Percentiles rank a stretch among this genome's conserved stretches.
Conservation (phyloP, 176 grass and related monocot genomes). For the Carex littledalei region DNA sequence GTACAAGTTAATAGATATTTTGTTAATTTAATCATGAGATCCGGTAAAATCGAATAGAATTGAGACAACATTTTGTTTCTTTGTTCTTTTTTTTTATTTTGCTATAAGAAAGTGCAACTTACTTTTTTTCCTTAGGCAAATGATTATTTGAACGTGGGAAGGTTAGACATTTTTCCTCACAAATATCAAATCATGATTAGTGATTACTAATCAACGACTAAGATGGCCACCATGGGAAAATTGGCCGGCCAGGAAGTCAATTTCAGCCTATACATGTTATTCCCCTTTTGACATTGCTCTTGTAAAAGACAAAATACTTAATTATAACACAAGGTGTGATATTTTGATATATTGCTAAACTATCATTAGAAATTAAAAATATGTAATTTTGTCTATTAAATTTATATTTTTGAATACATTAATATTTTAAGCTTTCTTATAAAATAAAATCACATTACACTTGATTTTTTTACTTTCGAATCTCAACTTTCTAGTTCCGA, state of each 20-base stretch:
- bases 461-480: too few species aligned
- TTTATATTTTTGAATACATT: too few species aligned
- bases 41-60: not conserved
- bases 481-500: too few species aligned
- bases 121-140: not conserved
- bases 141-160: not conserved
- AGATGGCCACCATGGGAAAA: not conserved
- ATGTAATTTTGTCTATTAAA: too few species aligned
- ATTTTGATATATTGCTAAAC: not conserved
- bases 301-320: not conserved
- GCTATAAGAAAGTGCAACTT: not conserved
- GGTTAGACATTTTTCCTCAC: not conserved
- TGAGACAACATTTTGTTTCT: not conserved
- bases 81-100: not conserved
- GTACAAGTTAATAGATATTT: too few species aligned
- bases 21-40: too few species aligned
- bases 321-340: not conserved
- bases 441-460: too few species aligned
- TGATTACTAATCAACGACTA: not conserved
- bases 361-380: too few species aligned
- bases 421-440: too few species aligned
- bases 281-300: not conserved
- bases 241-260: conserved; percentile 5
- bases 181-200: conserved; percentile 1
- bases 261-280: not conserved